Conservation (phyloP, 225 moss, liverwort and hornwort genomes). For the Takakia lepidozioides region DNA sequence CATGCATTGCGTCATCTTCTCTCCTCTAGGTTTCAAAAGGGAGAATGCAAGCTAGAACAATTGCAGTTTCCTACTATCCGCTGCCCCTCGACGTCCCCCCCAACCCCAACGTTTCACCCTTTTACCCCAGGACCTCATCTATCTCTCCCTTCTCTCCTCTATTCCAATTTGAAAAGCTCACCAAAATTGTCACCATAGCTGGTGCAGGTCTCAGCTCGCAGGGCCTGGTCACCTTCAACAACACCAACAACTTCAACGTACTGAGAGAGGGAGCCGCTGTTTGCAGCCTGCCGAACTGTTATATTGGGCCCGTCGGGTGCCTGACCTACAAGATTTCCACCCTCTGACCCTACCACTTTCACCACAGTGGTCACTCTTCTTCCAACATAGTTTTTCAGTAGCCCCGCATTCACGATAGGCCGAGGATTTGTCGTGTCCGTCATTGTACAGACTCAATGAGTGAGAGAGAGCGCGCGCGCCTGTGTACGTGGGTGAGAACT, state of each 20-base stretch:
- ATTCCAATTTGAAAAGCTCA: constrained; percentile 12
- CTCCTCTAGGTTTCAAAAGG: too few species aligned
- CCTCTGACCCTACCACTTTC: constrained; percentile 52
- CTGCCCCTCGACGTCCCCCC: too few species aligned
- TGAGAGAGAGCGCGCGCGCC: too few species aligned
- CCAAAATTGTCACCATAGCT: constrained; percentile 81
- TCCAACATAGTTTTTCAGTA: constrained; percentile 54
- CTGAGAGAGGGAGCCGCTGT: constrained; percentile 34
- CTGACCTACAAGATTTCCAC: constrained; percentile 41
- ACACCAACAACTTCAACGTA: constrained; percentile 82
- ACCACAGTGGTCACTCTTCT: constrained; percentile 72
- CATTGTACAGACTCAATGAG: too few species aligned
- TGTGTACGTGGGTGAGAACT: too few species aligned
- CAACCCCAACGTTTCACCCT: not conserved
- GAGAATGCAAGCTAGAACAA: too few species aligned
- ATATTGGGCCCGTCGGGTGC: constrained; percentile 69
- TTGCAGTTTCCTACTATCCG: too few species aligned
- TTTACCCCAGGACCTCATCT: not conserved
- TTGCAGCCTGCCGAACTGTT: constrained; percentile 49
- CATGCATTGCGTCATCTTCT: too few species aligned
- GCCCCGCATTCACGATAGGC: constrained; percentile 66
- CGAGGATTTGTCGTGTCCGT: constrained; percentile 56
- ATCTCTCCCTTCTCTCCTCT: not conserved
- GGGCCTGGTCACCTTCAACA: constrained; percentile 49
- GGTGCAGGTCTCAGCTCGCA: constrained; percentile 69